Percentiles rank a stretch among this genome's conserved stretches.
Evolutionary conservation across 192 early-diverging fungal genomes (phyloP).

Genomic region (Cladochytrium replicatum): DNA sequence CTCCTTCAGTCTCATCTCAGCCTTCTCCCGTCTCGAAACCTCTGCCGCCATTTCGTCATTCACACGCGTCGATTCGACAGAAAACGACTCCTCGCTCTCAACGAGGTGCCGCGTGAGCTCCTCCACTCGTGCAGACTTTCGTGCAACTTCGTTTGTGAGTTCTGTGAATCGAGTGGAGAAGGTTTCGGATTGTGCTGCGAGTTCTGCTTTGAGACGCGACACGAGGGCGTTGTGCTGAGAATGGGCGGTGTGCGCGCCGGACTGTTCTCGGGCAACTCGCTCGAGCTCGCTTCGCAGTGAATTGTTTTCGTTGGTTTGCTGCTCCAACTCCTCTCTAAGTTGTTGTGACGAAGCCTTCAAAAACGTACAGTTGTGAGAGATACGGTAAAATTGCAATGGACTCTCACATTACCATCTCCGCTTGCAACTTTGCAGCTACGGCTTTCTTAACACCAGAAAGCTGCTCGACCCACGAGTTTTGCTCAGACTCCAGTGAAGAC

Average conservation of each 20-base stretch:
- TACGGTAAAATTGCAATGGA: neutral
- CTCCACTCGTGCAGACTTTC: neutral
- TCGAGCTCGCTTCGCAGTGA: constrained; percentile 12
- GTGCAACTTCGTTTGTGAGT: constrained; percentile 1
- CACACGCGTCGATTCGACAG: constrained; percentile 39
- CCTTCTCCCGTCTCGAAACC: constrained; percentile 47
- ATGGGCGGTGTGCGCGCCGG: constrained; percentile 26
- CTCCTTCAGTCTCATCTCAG: constrained; percentile 52
- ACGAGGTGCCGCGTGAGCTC: too few relatives aligned
- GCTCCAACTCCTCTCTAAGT: too few relatives aligned
- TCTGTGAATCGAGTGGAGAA: too few relatives aligned
- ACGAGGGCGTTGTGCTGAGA: too few relatives aligned
- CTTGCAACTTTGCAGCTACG: constrained; percentile 69
- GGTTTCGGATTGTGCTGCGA: too few relatives aligned
- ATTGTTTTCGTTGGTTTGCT: constrained; percentile 14
- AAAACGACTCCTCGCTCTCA: constrained; percentile 47
- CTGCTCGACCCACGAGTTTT: constrained; percentile 63
- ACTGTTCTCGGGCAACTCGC: neutral
- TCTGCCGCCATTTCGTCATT: constrained; percentile 48
- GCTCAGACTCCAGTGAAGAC: constrained; percentile 46
- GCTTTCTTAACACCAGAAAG: constrained; percentile 72
- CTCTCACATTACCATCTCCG: constrained; percentile 47
- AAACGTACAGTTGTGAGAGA: neutral
- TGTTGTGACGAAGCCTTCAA: neutral
- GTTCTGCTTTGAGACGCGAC: too few relatives aligned